These are phyloP conservation scores for Pholiota molesta DNA, from an alignment of 768 basidiomycete genomes.

Conservation along the genomic window DNA sequence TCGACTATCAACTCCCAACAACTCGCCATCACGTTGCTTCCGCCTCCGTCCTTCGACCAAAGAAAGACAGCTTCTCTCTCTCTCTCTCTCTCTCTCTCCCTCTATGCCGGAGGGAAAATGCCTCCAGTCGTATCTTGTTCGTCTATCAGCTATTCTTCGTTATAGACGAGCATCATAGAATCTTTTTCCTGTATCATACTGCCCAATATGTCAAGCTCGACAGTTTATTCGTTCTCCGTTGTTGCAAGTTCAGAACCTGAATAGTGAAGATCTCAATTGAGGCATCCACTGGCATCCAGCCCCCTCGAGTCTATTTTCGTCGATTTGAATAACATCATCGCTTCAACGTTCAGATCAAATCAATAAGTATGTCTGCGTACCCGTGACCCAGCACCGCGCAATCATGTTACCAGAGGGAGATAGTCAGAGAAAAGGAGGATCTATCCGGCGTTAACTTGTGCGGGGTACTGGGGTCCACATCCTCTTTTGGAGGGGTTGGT, in stretches of 20 bases:
- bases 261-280: neutral
- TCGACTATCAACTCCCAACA: neutral
- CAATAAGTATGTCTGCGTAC: neutral
- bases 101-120: neutral
- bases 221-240: neutral
- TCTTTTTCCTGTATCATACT: conserved; percentile 20
- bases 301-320: neutral
- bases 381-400: neutral
- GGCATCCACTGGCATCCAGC: no score
- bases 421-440: neutral
- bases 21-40: conserved; percentile 10
- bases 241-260: neutral
- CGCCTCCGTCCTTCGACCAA: conserved; percentile 4
- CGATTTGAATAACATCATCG: no score
- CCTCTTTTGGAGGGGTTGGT: no score
- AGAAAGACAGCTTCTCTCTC: neutral
- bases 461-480: neutral
- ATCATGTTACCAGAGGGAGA: neutral
- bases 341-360: neutral
- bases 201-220: conserved; percentile 15
- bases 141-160: conserved; percentile 11
- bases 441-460: conserved; percentile 1
- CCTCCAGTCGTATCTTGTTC: conserved; percentile 18
- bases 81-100: neutral
- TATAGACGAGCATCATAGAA: conserved; percentile 19